A percentile compares a stretch with the other conserved stretches of the same genome.
Evolutionary conservation across 495 filamentous ascomycete species (phyloP).

Genomic region (Thozetella sp.): DNA sequence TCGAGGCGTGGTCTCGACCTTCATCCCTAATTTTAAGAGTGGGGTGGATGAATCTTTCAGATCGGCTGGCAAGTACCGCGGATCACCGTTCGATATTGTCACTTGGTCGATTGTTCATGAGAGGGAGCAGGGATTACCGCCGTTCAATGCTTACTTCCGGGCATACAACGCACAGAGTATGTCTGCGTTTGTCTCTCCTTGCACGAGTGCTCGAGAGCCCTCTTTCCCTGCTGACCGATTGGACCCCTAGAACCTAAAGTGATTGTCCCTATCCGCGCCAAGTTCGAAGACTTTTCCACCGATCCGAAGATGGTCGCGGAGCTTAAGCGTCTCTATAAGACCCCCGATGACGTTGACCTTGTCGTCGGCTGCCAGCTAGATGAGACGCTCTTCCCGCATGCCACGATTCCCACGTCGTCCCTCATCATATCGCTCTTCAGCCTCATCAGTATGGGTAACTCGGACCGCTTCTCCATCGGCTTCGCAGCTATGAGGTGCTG

Average conservation of each 20-base stretch:
- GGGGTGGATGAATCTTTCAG: slow-evolving; percentile 3
- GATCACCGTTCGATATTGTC: slow-evolving; percentile 5
- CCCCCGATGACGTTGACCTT: slow-evolving; percentile 5
- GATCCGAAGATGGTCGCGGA: background rate
- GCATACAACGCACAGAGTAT: background rate
- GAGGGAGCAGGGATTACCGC: slow-evolving; percentile 1
- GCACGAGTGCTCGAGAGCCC: no score
- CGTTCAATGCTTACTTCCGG: slow-evolving; percentile 4
- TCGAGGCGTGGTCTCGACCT: background rate
- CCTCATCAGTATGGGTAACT: slow-evolving; percentile 6
- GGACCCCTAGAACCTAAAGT: background rate
- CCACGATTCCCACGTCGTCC: background rate
- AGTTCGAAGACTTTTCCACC: slow-evolving; percentile 4
- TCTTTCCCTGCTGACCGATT: no score
- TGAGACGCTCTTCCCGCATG: background rate
- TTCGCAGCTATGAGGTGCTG: slow-evolving; percentile 3
- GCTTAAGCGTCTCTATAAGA: background rate
- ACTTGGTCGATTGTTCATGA: slow-evolving; percentile 4
- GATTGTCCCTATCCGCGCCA: background rate
- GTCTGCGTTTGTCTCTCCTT: background rate
- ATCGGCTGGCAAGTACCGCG: slow-evolving; percentile 2
- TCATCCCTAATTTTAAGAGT: slow-evolving; percentile 7
- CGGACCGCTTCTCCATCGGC: slow-evolving; percentile 6
- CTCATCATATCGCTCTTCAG: slow-evolving; percentile 5
- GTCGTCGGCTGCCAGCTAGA: slow-evolving; percentile 6